Percentiles rank a stretch among this genome's conserved stretches.
Evolutionary conservation across 2,329 filamentous ascomycete species (phyloP).

Genomic region (Aureobasidium sp.): DNA sequence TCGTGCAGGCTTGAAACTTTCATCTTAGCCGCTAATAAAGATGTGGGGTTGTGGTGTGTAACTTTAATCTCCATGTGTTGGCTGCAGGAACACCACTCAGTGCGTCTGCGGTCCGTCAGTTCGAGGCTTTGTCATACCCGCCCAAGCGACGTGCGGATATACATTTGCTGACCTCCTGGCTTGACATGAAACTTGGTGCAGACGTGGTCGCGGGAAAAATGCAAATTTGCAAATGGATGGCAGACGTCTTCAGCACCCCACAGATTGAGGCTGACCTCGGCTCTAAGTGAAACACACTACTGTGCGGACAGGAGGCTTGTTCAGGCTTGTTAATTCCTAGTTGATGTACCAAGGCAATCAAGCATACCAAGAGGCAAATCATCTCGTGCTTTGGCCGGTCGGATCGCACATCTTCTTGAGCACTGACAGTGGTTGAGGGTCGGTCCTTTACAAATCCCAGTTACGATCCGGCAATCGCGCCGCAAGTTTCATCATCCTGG

Average conservation of each 20-base stretch:
- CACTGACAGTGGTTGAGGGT: not conserved
- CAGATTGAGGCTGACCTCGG: not conserved
- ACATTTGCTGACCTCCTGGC: not conserved
- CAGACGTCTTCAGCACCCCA: not conserved
- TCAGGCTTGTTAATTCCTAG: not conserved
- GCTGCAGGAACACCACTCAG: not conserved
- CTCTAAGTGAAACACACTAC: constrained; percentile 1
- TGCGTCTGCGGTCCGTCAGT: not conserved
- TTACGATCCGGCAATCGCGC: not conserved
- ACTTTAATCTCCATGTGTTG: not conserved
- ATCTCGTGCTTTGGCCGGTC: not conserved
- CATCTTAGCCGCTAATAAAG: not conserved
- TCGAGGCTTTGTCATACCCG: not conserved
- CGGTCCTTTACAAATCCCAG: not conserved
- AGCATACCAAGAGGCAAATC: not conserved
- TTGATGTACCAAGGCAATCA: not conserved
- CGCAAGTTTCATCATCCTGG: too few species aligned
- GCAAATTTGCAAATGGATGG: not conserved
- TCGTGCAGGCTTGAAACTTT: not conserved
- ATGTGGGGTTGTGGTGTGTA: not conserved
- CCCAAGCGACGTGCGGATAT: not conserved
- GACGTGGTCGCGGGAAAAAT: not conserved
- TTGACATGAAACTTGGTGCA: not conserved
- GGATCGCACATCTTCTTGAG: not conserved
- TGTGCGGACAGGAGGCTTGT: not conserved